Percentiles rank a stretch among this genome's conserved stretches.
These are phyloP conservation scores for Sclerotiophoma versabilis DNA, from an alignment of 2,329 filamentous ascomycete genomes.

Conservation along the genomic window DNA sequence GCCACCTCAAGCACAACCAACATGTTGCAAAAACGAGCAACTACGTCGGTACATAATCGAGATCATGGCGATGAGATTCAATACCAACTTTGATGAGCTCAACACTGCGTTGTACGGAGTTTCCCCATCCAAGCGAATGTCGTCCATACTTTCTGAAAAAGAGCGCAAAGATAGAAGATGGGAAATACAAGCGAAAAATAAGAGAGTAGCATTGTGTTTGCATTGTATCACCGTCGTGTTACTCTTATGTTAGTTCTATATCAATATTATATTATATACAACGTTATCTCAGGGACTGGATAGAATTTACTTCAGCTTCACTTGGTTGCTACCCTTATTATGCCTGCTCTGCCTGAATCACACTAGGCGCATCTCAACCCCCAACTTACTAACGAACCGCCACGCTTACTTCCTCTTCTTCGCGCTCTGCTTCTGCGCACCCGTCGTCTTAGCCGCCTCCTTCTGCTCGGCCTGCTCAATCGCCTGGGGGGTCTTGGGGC, in stretches of 20 bases:
- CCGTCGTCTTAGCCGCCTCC: slow-evolving; percentile 31
- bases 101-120: not conserved
- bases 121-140: not conserved
- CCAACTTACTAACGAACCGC: no score
- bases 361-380: no score
- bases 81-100: not conserved
- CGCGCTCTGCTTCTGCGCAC: slow-evolving; percentile 37
- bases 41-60: not conserved
- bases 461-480: slow-evolving; percentile 15
- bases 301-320: no score
- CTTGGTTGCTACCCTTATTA: no score
- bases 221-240: no score
- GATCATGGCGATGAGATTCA: not conserved
- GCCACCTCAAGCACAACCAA: not conserved
- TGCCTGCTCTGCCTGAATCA: no score
- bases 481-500: slow-evolving; percentile 33
- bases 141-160: not conserved
- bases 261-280: no score
- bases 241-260: no score
- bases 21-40: not conserved
- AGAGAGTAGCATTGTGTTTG: no score
- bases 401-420: slow-evolving; percentile 44
- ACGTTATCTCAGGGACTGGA: no score
- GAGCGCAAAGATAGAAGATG: no score
- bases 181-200: no score